A percentile compares a stretch with the other conserved stretches of the same genome.
phyloP scores from a whole-genome alignment of 495 filamentous ascomycete genomes.

The Neurospora sp. region DNA sequence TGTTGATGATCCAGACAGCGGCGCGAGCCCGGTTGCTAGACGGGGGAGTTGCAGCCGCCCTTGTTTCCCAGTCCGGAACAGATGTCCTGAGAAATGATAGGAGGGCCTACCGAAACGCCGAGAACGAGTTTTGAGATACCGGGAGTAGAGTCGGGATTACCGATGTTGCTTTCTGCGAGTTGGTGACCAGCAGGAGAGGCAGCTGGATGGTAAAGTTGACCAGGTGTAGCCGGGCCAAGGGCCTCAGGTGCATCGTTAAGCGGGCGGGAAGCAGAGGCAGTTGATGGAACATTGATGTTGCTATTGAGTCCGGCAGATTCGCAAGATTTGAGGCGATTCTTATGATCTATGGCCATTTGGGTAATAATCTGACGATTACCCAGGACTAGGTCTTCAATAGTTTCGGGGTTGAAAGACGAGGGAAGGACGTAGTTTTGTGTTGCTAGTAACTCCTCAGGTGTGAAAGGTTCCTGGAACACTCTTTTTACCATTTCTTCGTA shows the following conservation, averaged over 20 bases:
- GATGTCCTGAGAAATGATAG: not conserved
- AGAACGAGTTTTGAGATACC: not conserved
- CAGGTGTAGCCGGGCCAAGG: not conserved
- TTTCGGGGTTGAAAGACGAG: too few species aligned
- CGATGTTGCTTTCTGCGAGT: not conserved
- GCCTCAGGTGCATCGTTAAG: not conserved
- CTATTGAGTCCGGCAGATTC: too few species aligned
- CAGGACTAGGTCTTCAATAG: too few species aligned
- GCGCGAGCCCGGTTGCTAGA: not conserved
- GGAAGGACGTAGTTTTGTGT: too few species aligned
- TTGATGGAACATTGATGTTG: not conserved
- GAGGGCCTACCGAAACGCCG: not conserved
- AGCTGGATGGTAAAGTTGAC: not conserved
- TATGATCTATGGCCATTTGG: too few species aligned
- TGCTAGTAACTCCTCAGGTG: too few species aligned
- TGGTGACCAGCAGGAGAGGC: not conserved
- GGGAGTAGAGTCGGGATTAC: not conserved
- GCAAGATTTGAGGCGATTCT: too few species aligned
- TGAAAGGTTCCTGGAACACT: too few species aligned
- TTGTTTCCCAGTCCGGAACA: accelerated
- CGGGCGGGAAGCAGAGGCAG: not conserved
- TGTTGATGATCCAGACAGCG: not conserved
- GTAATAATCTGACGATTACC: too few species aligned
- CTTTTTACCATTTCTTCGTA: too few species aligned
- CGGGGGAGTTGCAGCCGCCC: not conserved